Percentiles rank a stretch among this genome's conserved stretches.
phyloP scores from a whole-genome alignment of 2,329 filamentous ascomycete species.

The Aspergillus sp. region DNA sequence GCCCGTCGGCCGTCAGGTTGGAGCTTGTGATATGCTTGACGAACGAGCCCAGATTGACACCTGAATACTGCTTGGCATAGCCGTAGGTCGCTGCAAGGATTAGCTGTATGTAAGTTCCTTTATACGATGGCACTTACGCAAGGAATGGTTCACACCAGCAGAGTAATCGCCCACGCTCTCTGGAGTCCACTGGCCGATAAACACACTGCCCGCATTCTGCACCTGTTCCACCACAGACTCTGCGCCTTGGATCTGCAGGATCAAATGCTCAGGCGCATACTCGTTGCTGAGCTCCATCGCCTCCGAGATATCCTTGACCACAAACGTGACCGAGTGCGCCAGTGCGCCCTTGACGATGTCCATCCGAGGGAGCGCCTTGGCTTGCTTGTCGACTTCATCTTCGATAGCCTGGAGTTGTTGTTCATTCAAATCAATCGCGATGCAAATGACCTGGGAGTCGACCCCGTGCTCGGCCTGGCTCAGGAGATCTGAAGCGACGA shows the following conservation, averaged over 20 bases:
- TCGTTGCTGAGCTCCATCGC: slow-evolving; percentile 79
- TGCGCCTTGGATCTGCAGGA: slow-evolving; percentile 75
- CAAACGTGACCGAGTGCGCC: slow-evolving; percentile 79
- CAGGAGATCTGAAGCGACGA: slow-evolving; percentile 39
- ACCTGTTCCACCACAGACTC: slow-evolving; percentile 66
- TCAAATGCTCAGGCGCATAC: slow-evolving; percentile 94
- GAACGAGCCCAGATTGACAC: slow-evolving; percentile 91
- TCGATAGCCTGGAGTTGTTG: slow-evolving; percentile 72
- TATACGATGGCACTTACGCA: slow-evolving; percentile 58
- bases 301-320: slow-evolving; percentile 60
- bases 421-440: slow-evolving; percentile 71
- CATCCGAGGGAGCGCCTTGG: slow-evolving; percentile 74
- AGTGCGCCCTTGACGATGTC: slow-evolving; percentile 89
- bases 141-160: slow-evolving; percentile 91
- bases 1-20: slow-evolving; percentile 73
- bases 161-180: slow-evolving; percentile 98
- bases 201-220: slow-evolving; percentile 90
- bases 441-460: slow-evolving; percentile 88
- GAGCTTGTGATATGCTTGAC: slow-evolving; percentile 97
- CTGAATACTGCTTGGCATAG: slow-evolving; percentile 96
- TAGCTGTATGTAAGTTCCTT: slow-evolving; percentile 8
- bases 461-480: slow-evolving; percentile 51
- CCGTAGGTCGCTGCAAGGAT: slow-evolving; percentile 72
- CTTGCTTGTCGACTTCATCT: slow-evolving; percentile 80
- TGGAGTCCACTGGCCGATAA: slow-evolving; percentile 91